phyloP scores from a whole-genome alignment of 2,329 filamentous ascomycete species.

The Boeremia exigua region DNA sequence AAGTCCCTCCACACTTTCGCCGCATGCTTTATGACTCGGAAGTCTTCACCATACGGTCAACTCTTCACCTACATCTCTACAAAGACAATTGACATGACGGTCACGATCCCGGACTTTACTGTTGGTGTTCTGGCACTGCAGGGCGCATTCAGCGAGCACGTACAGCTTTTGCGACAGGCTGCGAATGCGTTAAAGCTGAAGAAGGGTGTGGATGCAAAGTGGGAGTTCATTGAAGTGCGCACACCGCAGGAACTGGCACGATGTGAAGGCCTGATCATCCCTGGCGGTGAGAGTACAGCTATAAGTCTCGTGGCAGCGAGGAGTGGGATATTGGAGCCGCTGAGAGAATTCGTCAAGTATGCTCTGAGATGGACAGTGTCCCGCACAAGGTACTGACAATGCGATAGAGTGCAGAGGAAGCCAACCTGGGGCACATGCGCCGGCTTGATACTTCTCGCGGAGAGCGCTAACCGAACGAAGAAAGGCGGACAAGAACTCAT shows the following conservation, averaged over 20 bases:
- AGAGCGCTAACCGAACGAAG: slow-evolving; percentile 87
- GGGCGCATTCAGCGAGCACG: slow-evolving; percentile 90
- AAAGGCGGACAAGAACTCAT: slow-evolving; percentile 91
- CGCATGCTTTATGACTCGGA: slow-evolving; percentile 13
- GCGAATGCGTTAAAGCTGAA: slow-evolving; percentile 55
- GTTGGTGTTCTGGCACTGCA: slow-evolving; percentile 78
- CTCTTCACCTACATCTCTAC: not conserved
- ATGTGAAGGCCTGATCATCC: slow-evolving; percentile 87
- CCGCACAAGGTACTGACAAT: slow-evolving; percentile 2
- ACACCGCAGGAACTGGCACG: slow-evolving; percentile 71
- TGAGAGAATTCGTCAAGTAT: slow-evolving; percentile 90
- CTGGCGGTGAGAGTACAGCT: slow-evolving; percentile 93
- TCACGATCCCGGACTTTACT: slow-evolving; percentile 49
- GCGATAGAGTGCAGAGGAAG: slow-evolving; percentile 69
- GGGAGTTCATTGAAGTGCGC: slow-evolving; percentile 79
- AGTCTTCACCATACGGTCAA: not conserved
- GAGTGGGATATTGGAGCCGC: slow-evolving; percentile 79
- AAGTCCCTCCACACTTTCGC: slow-evolving; percentile 6
- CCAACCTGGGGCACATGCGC: slow-evolving; percentile 97
- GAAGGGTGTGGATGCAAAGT: slow-evolving; percentile 41
- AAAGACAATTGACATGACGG: slow-evolving; percentile 29
- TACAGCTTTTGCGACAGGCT: slow-evolving; percentile 75
- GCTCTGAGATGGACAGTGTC: slow-evolving; percentile 36
- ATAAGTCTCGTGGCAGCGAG: slow-evolving; percentile 87
- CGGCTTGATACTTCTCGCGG: slow-evolving; percentile 87